phyloP scores from a whole-genome alignment of 352 stramenopile species.

The Synura sp. region DNA sequence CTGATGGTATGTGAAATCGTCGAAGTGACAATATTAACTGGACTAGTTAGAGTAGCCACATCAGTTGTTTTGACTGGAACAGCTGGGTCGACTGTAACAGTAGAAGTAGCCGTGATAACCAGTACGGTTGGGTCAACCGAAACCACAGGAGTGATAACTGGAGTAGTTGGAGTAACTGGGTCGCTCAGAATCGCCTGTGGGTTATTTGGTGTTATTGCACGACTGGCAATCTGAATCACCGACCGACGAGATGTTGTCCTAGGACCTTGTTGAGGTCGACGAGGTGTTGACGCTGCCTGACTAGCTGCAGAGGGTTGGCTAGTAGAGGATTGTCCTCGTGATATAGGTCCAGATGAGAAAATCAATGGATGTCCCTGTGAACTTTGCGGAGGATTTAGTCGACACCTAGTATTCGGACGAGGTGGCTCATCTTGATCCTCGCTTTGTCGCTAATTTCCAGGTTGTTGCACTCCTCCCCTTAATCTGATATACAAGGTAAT shows the following conservation, averaged over 20 bases:
- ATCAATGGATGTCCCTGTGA: slow-evolving; percentile 26
- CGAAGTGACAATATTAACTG: slow-evolving; percentile 40
- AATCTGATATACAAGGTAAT: slow-evolving; percentile 40
- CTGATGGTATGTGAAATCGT: slow-evolving; percentile 25
- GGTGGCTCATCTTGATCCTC: slow-evolving; percentile 32
- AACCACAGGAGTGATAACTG: slow-evolving; percentile 26
- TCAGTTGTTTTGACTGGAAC: slow-evolving; percentile 38
- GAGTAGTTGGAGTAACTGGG: slow-evolving; percentile 38
- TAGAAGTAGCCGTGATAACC: slow-evolving; percentile 29
- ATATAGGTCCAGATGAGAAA: slow-evolving; percentile 40
- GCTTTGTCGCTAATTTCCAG: slow-evolving; percentile 36
- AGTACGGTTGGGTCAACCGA: slow-evolving; percentile 25
- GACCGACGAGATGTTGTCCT: slow-evolving; percentile 37
- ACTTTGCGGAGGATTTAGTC: slow-evolving; percentile 39
- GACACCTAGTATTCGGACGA: slow-evolving; percentile 36
- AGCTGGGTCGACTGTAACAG: slow-evolving; percentile 32
- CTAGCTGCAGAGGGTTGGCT: slow-evolving; percentile 39
- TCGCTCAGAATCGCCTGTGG: slow-evolving; percentile 33
- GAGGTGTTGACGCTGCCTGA: slow-evolving; percentile 36
- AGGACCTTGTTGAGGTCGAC: slow-evolving; percentile 32
- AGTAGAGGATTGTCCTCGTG: slow-evolving; percentile 37
- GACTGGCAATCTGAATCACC: slow-evolving; percentile 37
- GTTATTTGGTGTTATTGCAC: slow-evolving; percentile 39
- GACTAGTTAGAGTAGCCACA: slow-evolving; percentile 28
- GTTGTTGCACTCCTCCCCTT: slow-evolving; percentile 38